Base-by-base conservation (phyloP, 1,139 yeast genomes). In the Spencermartinsiella ligniputridi region DNA sequence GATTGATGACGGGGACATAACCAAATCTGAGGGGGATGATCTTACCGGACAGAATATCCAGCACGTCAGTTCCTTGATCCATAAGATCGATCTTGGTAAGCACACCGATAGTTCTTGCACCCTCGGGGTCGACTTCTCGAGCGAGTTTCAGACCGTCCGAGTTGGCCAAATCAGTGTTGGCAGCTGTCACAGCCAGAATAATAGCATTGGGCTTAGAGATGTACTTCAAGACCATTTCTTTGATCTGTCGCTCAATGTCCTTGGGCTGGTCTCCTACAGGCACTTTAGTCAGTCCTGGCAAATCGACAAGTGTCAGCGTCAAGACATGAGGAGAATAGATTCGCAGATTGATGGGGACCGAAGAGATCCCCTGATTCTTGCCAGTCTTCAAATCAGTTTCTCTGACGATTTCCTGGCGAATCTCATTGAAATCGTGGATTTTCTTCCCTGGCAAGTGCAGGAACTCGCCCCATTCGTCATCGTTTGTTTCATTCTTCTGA, bases 201-300 rank as follows among this genome's bases (percentile, higher is more conserved):
- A 92, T 92, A 37, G 98, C 97, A 63, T 92, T 92, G 48, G 97
- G 97, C 65, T 89, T 90, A 30, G 96, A 82, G 58, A 92, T 92
- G 64, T 85, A 92, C 66, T 88, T 88, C 76, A 92, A 75, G 48
- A 92, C 75, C 97, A 92, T 92, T 52, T 90, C 96, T 62, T 86
- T 82, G 58, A 92, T 94, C 68, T 87, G 96, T 53, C 79, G 82
- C 72, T 92, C 99, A 54, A 92, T 92, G 66, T 92, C 98, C 63
- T 85, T 87, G 44, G 99, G 99, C 69, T 92, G 99, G 66, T 92
- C 98, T 39, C 99, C 99, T 41, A 92, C 97, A n/a, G 99, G 98
- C 35, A 94, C 98, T 67, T 92, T 92, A 24, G 99, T 92, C 61
- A 94, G 76, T 51, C 99, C 99, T 12, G 99, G 99, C 58, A 92